phyloP scores from a whole-genome alignment of 2,329 filamentous ascomycete species.

The Botrytis squamosa region DNA sequence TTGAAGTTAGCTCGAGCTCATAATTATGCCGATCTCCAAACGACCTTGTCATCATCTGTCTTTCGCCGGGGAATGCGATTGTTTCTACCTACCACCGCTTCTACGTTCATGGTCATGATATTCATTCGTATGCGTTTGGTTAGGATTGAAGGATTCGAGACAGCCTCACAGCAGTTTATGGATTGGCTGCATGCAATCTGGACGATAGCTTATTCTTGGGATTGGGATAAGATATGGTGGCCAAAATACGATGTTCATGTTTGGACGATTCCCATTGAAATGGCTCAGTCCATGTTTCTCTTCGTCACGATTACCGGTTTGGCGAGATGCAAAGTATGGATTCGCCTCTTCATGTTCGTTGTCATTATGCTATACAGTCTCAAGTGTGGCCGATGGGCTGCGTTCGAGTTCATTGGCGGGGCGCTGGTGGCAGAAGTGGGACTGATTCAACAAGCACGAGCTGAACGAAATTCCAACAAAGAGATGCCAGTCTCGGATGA shows the following conservation, averaged over 20 bases:
- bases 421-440: slow-evolving; percentile 48
- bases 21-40: slow-evolving; percentile 42
- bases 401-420: slow-evolving; percentile 48
- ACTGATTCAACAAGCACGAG: slow-evolving; percentile 38
- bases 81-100: slow-evolving; percentile 42
- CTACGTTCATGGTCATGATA: slow-evolving; percentile 22
- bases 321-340: slow-evolving; percentile 30
- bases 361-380: slow-evolving; percentile 34
- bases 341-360: slow-evolving; percentile 31
- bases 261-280: slow-evolving; percentile 39
- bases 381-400: slow-evolving; percentile 31
- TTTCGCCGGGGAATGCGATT: slow-evolving; percentile 50
- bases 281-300: slow-evolving; percentile 36
- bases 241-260: slow-evolving; percentile 24
- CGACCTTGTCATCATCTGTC: slow-evolving; percentile 47
- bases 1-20: slow-evolving; percentile 44
- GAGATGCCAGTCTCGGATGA: slow-evolving; percentile 4
- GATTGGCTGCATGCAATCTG: slow-evolving; percentile 20
- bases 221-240: slow-evolving; percentile 22
- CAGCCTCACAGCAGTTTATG: slow-evolving; percentile 1
- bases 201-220: slow-evolving; percentile 19
- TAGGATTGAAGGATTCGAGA: background rate
- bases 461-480: slow-evolving; percentile 24
- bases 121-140: slow-evolving; percentile 6
- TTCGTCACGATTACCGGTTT: slow-evolving; percentile 35